Evolutionary conservation across 73 alveolate genomes (phyloP), one percentile per base, ranked within the genome.

Genomic region (Paraurostyla sp.): DNA sequence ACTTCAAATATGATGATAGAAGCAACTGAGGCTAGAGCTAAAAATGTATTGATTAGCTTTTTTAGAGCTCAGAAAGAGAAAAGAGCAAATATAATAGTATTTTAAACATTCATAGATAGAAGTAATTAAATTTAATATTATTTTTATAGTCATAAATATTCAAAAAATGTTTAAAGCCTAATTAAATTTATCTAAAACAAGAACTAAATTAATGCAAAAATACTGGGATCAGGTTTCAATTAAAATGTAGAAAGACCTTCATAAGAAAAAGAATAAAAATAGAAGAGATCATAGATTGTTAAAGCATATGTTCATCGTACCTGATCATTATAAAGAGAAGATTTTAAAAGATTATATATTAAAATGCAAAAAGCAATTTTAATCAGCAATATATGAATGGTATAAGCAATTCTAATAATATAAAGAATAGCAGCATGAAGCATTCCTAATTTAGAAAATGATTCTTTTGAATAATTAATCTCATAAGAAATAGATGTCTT

Each of bases 311-410:
- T 65, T 38, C 25, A 3, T 65, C 1, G 54, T 65, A 0, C 56
- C 82, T 7, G 82, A 65, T 18, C 9, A 11, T 16, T 38, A 38
- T 9, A 65, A 65, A 38, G 6, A 32, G 25, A 40, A 11, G 3
- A 16, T 18, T 11, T 11, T 65, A 0, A 65, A 65, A 65, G 82
- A 65, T 16, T 65, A 65, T 22, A 33, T 65, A 11, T 38, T 33
- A 33, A 32, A 65, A 65, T 65, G 82, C 25, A 65, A 65, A 38
- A 32, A 22, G 7, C 20, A 32, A 15, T 65, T 38, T 65, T 1
- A 15, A 1, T 38, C 6, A 40, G 82, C 82, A 7, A 65, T 65
- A 2, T 38, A 38, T 38, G 82, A 65, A 40, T 65, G 82, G 82
- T 16, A 16, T 40, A 33, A 65, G 36, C 1, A 40, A n/a, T 38